phyloP scores from a whole-genome alignment of 1,284 basidiomycete species.

The Ceratobasidium papillatum region DNA sequence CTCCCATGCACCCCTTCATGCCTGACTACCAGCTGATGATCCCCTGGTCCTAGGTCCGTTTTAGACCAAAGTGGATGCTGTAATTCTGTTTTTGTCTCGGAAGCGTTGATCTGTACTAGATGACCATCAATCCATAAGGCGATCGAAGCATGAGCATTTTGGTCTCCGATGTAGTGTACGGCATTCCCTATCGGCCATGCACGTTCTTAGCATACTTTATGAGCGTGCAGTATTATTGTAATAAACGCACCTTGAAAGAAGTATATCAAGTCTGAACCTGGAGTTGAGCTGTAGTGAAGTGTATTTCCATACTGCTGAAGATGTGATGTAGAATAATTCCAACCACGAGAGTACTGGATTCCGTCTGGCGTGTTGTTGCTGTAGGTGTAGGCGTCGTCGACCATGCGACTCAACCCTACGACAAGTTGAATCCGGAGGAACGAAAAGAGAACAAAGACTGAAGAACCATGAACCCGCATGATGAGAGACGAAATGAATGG shows the following conservation, averaged over 20 bases:
- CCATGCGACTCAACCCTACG: background rate
- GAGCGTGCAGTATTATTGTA: no score
- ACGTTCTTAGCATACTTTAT: background rate
- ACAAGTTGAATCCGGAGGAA: background rate
- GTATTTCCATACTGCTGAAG: background rate
- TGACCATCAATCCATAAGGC: background rate
- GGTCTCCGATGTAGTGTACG: background rate
- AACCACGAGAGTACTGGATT: background rate
- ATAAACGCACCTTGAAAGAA: slow-evolving; percentile 3
- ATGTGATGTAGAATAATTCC: background rate
- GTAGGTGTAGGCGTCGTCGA: background rate
- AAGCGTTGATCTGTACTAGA: background rate
- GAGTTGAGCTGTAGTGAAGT: background rate
- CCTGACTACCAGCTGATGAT: background rate
- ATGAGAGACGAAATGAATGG: background rate
- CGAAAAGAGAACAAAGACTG: background rate
- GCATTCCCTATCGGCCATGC: background rate
- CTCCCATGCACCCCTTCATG: background rate
- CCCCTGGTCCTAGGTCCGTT: background rate
- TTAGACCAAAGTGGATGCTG: background rate
- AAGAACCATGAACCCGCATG: background rate
- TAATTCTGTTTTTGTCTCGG: background rate
- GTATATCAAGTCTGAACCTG: slow-evolving; percentile 9
- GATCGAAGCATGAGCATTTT: background rate
- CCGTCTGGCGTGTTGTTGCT: background rate